These are phyloP conservation scores for Eimeria mitis DNA, from an alignment of 169 alveolate genomes.

Conservation along the genomic window DNA sequence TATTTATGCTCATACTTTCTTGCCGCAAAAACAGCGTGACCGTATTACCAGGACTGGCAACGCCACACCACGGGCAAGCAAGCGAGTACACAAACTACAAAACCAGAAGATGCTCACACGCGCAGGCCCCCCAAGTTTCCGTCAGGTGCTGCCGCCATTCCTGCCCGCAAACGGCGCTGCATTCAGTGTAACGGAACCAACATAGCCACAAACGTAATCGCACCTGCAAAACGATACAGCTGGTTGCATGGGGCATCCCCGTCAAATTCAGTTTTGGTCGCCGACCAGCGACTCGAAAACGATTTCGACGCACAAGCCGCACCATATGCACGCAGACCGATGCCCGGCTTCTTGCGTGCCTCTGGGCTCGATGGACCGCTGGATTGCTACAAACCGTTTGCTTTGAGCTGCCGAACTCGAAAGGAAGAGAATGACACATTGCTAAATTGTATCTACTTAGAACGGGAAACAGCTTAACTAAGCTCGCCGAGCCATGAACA, in stretches of 20 bases:
- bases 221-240: background rate
- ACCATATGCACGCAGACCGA: background rate
- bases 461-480: background rate
- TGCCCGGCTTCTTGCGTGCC: background rate
- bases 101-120: background rate
- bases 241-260: background rate
- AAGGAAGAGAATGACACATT: background rate
- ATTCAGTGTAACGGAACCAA: background rate
- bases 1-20: too few relatives aligned
- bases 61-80: background rate
- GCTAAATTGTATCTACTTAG: background rate
- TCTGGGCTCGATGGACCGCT: background rate
- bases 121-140: background rate
- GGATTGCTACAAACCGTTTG: background rate
- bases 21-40: too few relatives aligned
- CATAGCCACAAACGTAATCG: background rate
- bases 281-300: background rate
- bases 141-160: background rate
- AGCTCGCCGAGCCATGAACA: background rate
- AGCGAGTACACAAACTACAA: background rate
- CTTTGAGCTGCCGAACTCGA: background rate
- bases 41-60: too few relatives aligned
- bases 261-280: background rate
- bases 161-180: background rate
- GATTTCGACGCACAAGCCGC: background rate